phyloP scores from a whole-genome alignment of 75 land plant species.

The Picea glauca region DNA sequence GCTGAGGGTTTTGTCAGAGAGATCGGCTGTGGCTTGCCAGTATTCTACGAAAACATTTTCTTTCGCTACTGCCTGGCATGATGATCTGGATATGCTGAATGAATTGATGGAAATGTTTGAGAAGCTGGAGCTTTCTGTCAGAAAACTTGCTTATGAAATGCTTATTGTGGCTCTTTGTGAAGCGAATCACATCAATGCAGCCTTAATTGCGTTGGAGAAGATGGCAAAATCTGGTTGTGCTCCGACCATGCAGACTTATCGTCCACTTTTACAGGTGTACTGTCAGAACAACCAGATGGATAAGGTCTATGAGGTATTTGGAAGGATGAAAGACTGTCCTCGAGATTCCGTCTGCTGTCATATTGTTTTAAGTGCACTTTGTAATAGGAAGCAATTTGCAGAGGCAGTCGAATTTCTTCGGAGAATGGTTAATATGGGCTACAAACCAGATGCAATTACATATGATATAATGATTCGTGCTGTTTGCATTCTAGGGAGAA shows the following conservation, averaged over 20 bases:
- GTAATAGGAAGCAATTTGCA: not conserved
- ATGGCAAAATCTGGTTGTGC: not conserved
- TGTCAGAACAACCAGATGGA: constrained; percentile 4
- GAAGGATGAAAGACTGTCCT: not conserved
- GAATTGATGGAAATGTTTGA: not conserved
- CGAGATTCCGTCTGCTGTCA: not conserved
- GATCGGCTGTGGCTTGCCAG: too few relatives aligned
- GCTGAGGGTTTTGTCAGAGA: too few relatives aligned
- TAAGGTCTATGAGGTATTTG: not conserved
- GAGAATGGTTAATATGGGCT: not conserved
- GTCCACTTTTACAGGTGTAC: constrained; percentile 1
- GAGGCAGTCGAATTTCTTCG: not conserved
- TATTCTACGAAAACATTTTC: too few relatives aligned
- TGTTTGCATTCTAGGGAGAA: not conserved
- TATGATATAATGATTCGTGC: not conserved
- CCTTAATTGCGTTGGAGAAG: not conserved
- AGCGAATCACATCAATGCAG: not conserved
- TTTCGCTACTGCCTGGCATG: too few relatives aligned
- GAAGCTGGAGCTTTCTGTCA: not conserved
- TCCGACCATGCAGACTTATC: not conserved
- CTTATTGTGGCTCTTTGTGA: constrained; percentile 2
- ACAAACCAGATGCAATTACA: not conserved
- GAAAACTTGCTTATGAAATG: not conserved
- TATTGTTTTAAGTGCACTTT: not conserved
- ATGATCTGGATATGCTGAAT: not conserved